phyloP scores from a whole-genome alignment of 257 asterid genomes.

The Craterostigma plantagineum region DNA sequence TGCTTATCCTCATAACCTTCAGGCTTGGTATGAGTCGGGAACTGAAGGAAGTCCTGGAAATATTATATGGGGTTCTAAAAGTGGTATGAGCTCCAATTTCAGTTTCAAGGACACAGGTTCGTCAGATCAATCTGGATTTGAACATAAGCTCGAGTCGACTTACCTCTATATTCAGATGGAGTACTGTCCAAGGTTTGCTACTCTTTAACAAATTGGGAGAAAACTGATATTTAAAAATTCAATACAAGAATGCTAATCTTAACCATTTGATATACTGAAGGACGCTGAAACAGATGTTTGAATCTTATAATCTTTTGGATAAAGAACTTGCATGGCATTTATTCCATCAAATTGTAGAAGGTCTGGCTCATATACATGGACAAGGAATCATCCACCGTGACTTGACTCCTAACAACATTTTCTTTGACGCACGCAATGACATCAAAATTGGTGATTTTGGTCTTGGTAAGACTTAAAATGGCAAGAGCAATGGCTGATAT shows the following conservation, averaged over 20 bases:
- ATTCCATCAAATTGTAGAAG: conserved; percentile 92
- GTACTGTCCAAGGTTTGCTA: conserved; percentile 79
- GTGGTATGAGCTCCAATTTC: conserved; percentile 55
- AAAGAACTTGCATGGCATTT: conserved; percentile 91
- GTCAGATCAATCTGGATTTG: conserved; percentile 33
- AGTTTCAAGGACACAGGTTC: conserved; percentile 44
- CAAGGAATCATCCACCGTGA: conserved; percentile 99
- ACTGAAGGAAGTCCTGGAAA: conserved; percentile 35
- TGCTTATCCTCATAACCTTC: conserved; percentile 12
- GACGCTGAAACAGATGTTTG: conserved; percentile 84
- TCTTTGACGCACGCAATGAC: conserved; percentile 92
- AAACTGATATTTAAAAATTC: not conserved
- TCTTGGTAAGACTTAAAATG: conserved; percentile 58
- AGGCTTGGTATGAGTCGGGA: conserved; percentile 99
- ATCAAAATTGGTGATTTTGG: conserved; percentile 98
- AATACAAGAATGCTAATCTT: conserved; percentile 12
- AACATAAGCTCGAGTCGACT: conserved; percentile 55
- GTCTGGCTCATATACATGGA: conserved; percentile 85
- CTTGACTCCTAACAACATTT: conserved; percentile 85
- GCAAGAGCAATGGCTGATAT: too few species aligned
- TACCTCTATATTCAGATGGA: conserved; percentile 96
- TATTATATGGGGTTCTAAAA: conserved; percentile 39
- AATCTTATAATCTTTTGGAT: conserved; percentile 68
- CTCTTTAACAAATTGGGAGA: not conserved
- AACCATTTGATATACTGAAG: conserved; percentile 23